Base-by-base conservation (phyloP, 2,329 filamentous ascomycete species). In the Pezicula rhizophila region DNA sequence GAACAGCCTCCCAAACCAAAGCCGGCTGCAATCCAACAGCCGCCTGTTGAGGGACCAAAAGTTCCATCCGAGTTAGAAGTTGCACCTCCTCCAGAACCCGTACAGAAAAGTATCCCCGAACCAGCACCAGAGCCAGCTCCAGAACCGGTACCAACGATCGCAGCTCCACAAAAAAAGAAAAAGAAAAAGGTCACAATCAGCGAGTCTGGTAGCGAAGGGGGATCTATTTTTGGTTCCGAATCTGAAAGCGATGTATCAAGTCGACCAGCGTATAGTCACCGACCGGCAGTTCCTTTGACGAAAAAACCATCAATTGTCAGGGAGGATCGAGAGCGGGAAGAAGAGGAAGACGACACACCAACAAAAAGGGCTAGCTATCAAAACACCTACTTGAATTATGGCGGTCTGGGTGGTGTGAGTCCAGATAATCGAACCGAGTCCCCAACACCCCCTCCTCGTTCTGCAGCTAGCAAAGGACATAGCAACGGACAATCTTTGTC, bases 291-390 rank as follows among this genome's bases (percentile, higher is more conserved):
- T 6, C 43, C 56, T n/a, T 47, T 66, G 14, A 57, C 49, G 26
- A 70, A 72, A 54, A 68, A 71, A 49, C 70, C 73, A 11, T 74
- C 72, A 3, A 63, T 71, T 11, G 71, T 76, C 1, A 64, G 64
- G 12, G 76, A 81, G 51, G 69, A 74, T 45, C 61, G 68, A 34
- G 70, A 72, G 39, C 57, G 61, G 18, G 70, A 74, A 42, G 68
- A 73, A 31, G 56, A 65, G 34, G 60, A 66, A 44, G 60, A 62
- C 46, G 55, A 59, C 46, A 54, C 56, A 2, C 55, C 59, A 28
- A 10, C 28, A 31, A 50, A 37, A 34, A 35, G 50, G 20, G 25
- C 39, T 15, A 50, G 47, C 38, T 26, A 44, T 8, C 31, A 17
- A 23, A 47, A 53, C 8, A 20, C 26, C n/a, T 26, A 53, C 28